Evolutionary conservation across 306 rosid species (phyloP), one percentile per base, ranked within the genome.

Genomic region (Cercis canadensis): DNA sequence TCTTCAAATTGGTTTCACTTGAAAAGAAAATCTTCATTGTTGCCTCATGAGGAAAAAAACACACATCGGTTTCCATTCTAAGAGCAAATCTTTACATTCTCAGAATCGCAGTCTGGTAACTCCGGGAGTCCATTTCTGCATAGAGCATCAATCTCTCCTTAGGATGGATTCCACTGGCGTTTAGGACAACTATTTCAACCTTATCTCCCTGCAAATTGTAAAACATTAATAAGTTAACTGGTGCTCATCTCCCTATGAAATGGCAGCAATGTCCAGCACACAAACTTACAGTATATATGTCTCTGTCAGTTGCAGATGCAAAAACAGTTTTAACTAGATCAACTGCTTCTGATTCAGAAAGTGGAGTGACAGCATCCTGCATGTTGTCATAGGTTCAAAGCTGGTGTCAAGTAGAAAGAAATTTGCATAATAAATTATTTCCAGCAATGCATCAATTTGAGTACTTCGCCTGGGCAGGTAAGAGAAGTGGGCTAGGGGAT

Each of bases 251-350:
- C 29, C 6, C 9, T 5, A 16, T 41, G 34, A 52, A 58, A 47
- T 36, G 50, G 32, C 33, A 62, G 64, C 19, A 5, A 54, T 11
- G 13, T 5, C 46, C 53, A 19, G 54, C 36, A 65, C 24, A 56
- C 37, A 53, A 82, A 79, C 89, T 77, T 84, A 90, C 98, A n/a
- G 98, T 92, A 86, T 88, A 90, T 55, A 92, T 92, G 69, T 92
- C 98, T 73, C 98, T 87, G 85, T 92, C 98, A 3, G 97, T 85
- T 57, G 98, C 98, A 41, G 97, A 90, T 61, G 95, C 93, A 77
- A 92, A 92, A 62, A 87, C 96, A 57, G 92, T 92, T 85, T 92
- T 92, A 55, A 92, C 96, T 84, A 92, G 65, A 67, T 87, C 92
- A 52, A 92, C 65, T 21, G 98, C 98, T 77, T 92, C 98, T 31